A percentile compares a stretch with the other conserved stretches of the same genome.
phyloP scores from a whole-genome alignment of 169 alveolate species.

The Ichthyophthirius multifiliis region DNA sequence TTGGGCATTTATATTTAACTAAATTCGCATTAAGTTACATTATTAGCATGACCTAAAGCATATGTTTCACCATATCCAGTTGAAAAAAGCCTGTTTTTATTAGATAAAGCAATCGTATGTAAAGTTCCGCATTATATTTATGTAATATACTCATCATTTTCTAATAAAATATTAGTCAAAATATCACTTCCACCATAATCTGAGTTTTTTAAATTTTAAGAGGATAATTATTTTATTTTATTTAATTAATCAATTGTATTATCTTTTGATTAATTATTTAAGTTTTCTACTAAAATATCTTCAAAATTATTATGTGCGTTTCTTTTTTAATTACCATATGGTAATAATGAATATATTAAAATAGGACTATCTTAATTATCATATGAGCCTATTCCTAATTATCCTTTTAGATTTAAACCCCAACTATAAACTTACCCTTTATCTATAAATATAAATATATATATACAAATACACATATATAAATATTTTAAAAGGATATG shows the following conservation, averaged over 20 bases:
- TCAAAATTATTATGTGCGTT: too few species aligned
- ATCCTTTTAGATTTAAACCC: constrained; percentile 72
- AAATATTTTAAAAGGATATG: too few species aligned
- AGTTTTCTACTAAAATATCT: neutral
- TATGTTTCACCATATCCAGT: constrained; percentile 76
- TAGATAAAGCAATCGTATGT: constrained; percentile 61
- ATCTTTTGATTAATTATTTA: constrained; percentile 12
- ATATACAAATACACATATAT: too few species aligned
- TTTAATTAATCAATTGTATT: constrained; percentile 35
- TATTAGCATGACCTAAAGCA: constrained; percentile 68
- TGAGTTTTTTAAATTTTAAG: constrained; percentile 3
- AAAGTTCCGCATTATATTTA: constrained; percentile 78
- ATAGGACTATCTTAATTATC: constrained; percentile 55
- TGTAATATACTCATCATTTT: constrained; percentile 48
- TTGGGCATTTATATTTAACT: constrained; percentile 32
- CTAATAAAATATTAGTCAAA: constrained; percentile 22
- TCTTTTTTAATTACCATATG: constrained; percentile 36
- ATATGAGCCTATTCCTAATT: constrained; percentile 56
- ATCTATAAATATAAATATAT: too few species aligned
- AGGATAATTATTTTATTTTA: neutral
- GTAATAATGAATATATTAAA: constrained; percentile 39
- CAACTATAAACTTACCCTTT: constrained; percentile 67
- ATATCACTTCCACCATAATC: neutral
- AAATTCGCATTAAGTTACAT: constrained; percentile 57
- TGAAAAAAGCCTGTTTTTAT: constrained; percentile 44